Evolutionary conservation across 129 eudicot species (phyloP), one percentile per base, ranked within the genome.

Genomic region (Flaveria trinervia): DNA sequence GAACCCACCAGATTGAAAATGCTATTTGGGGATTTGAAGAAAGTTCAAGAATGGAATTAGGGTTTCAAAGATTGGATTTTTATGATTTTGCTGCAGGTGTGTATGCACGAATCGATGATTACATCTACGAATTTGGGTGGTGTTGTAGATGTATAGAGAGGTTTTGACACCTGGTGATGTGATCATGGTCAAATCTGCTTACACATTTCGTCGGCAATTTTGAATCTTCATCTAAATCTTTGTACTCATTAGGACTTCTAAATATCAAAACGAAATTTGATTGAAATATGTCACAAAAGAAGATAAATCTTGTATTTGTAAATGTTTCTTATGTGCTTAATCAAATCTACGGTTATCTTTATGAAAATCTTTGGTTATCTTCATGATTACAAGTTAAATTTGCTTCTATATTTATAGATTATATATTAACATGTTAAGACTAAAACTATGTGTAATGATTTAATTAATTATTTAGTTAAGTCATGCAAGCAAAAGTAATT

Each of bases 141-240:
- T 56, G 75, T 9, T 71, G 73, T 62, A 71, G 54, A 48, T 56
- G 72, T 70, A 33, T 22, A 9, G 50, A 49, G 73, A 61, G 65
- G 41, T 48, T 41, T 73, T 80, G 83, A 80, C 83, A 80, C 83
- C 83, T 80, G 83, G 78, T 72, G 78, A 11, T 7, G 68, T 65
- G 83, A 80, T 65, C 68, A 80, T 80, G 83, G 83, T 80, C 83
- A 80, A 80, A 50, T 66, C 26, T 65, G 69, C 74, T 65, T 80
- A 72, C 83, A 80, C 73, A 80, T 80, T 79, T 79, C 83, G 83
- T 80, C 83, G 83, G 68, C 83, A 73, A 51, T 65, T 80, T 80
- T 80, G 83, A 80, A 72, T 80, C 60, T 79, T 80, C 76, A 28
- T 69, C 56, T 78, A 77, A 44, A 44, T 44, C 49, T 44, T 7